Conservation (phyloP, 805 yeast genomes). For the Kuraishia piskuri region DNA sequence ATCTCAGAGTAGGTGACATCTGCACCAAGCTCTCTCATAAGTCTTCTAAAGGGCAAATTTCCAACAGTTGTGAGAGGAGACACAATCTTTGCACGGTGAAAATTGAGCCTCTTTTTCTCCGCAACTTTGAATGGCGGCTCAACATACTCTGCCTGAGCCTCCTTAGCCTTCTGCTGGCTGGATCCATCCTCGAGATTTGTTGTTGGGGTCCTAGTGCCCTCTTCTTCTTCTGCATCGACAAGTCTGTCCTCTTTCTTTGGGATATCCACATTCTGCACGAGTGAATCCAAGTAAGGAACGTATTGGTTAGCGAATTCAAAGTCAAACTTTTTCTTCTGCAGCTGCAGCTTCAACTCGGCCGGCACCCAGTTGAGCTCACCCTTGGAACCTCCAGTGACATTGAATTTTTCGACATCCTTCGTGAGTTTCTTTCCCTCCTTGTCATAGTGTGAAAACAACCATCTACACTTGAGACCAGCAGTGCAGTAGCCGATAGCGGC, state of each 20-base stretch:
- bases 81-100: constrained; percentile 70
- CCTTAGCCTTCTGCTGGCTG: constrained; percentile 21
- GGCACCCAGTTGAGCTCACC: constrained; percentile 59
- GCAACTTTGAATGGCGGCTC: constrained; percentile 70
- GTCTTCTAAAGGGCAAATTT: constrained; percentile 86
- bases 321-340: constrained; percentile 56
- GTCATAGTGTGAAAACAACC: constrained; percentile 67
- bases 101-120: constrained; percentile 75
- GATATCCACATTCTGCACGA: constrained; percentile 30
- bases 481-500: constrained; percentile 84
- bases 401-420: constrained; percentile 33
- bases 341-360: constrained; percentile 31
- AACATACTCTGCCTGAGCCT: constrained; percentile 40
- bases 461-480: constrained; percentile 85
- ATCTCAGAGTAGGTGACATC: constrained; percentile 92
- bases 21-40: constrained; percentile 86
- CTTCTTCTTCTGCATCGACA: constrained; percentile 16
- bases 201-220: constrained; percentile 15
- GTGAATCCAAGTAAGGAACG: constrained; percentile 56
- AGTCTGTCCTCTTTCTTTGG: constrained; percentile 15
- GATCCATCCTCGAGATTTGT: constrained; percentile 17
- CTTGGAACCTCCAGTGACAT: constrained; percentile 24
- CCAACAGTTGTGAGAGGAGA: constrained; percentile 98
- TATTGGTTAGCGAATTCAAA: constrained; percentile 51
- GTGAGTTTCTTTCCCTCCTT: constrained; percentile 34